phyloP scores from a whole-genome alignment of 2,329 filamentous ascomycete species.

The Westerdykella ornata region DNA sequence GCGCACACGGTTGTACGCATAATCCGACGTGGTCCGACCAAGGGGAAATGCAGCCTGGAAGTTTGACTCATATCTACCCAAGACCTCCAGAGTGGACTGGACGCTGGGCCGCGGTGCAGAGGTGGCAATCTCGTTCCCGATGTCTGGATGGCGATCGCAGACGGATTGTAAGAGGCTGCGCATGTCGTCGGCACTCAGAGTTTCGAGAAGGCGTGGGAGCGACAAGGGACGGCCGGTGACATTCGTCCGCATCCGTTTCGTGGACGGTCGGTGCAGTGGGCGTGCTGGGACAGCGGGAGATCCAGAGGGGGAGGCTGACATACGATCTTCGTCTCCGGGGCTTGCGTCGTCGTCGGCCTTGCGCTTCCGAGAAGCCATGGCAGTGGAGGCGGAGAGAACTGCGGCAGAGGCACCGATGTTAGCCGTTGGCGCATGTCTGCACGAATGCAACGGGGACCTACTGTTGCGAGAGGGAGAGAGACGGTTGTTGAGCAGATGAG shows the following conservation, averaged over 20 bases:
- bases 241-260: slow-evolving; percentile 61
- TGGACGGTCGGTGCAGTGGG: slow-evolving; percentile 51
- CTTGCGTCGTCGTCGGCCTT: slow-evolving; percentile 70
- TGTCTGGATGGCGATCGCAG: slow-evolving; percentile 80
- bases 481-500: slow-evolving; percentile 55
- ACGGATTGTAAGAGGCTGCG: slow-evolving; percentile 82
- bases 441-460: slow-evolving; percentile 36
- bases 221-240: slow-evolving; percentile 59
- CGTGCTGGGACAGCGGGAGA: slow-evolving; percentile 71
- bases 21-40: slow-evolving; percentile 78
- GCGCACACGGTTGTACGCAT: slow-evolving; percentile 88
- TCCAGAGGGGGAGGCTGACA: slow-evolving; percentile 79
- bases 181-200: slow-evolving; percentile 77
- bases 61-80: slow-evolving; percentile 72
- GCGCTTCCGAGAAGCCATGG: slow-evolving; percentile 61
- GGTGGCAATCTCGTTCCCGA: slow-evolving; percentile 75
- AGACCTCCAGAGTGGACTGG: slow-evolving; percentile 68
- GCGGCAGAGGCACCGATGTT: slow-evolving; percentile 17
- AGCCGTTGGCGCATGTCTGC: slow-evolving; percentile 7
- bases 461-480: slow-evolving; percentile 55
- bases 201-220: slow-evolving; percentile 80
- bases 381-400: slow-evolving; percentile 36
- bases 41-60: slow-evolving; percentile 77
- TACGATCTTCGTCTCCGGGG: slow-evolving; percentile 64
- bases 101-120: slow-evolving; percentile 84